Evolutionary conservation across 495 filamentous ascomycete species (phyloP).

Genomic region (Penicillium macrosclerotiorum): DNA sequence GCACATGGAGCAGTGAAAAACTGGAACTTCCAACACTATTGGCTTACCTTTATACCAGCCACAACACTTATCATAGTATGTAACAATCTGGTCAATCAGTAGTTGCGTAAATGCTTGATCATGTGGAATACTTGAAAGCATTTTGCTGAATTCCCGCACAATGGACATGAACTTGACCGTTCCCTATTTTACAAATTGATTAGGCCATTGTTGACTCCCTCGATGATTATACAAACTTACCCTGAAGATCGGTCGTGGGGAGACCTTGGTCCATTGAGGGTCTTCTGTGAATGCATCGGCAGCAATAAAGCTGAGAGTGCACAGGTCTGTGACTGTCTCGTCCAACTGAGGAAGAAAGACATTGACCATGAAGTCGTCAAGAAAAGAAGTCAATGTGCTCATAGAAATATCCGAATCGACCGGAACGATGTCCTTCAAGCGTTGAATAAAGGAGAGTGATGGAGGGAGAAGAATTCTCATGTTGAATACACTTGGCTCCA

Average conservation of each 20-base stretch:
- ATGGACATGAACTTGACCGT: constrained; percentile 82
- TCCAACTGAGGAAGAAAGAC: constrained; percentile 97
- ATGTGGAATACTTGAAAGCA: constrained; percentile 93
- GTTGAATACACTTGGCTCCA: constrained; percentile 96
- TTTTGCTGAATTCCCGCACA: constrained; percentile 84
- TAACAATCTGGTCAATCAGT: constrained; percentile 83
- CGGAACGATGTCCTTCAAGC: constrained; percentile 89
- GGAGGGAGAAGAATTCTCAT: constrained; percentile 92
- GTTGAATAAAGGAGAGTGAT: constrained; percentile 88
- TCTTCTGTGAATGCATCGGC: constrained; percentile 87
- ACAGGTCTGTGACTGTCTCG: constrained; percentile 88
- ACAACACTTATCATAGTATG: constrained; percentile 88
- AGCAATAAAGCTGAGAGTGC: constrained; percentile 76
- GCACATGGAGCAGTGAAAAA: background rate
- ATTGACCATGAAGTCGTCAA: constrained; percentile 97
- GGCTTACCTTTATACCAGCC: constrained; percentile 78
- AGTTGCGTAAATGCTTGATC: constrained; percentile 93
- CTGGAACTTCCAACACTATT: no score
- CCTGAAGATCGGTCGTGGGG: constrained; percentile 85
- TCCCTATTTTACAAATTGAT: constrained; percentile 43
- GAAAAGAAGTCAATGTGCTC: constrained; percentile 87
- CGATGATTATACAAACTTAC: constrained; percentile 23
- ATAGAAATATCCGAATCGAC: constrained; percentile 77
- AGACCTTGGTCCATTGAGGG: constrained; percentile 71
- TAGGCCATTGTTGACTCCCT: background rate